A percentile compares a stretch with the other conserved stretches of the same genome.
Conservation (phyloP, 371 early-diverging fungal genomes). For the Dichotomocladium elegans region DNA sequence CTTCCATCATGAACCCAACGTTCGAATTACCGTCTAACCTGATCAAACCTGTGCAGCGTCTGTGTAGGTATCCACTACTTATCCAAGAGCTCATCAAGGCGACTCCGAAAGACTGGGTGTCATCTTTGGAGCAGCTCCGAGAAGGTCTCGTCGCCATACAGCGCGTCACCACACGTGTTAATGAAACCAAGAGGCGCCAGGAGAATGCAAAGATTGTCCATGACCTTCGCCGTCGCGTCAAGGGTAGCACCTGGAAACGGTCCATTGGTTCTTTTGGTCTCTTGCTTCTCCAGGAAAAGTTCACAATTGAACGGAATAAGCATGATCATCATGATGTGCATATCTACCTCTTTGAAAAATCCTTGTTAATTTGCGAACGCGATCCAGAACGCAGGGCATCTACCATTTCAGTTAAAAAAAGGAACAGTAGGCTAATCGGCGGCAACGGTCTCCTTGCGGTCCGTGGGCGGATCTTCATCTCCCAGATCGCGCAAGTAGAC, state of each 20-base stretch:
- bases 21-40: conserved; percentile 87
- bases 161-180: conserved; percentile 82
- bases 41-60: conserved; percentile 95
- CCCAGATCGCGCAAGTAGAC: conserved; percentile 73
- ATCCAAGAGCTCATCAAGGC: conserved; percentile 81
- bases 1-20: conserved; percentile 74
- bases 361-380: conserved; percentile 77
- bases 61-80: conserved; percentile 94
- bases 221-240: conserved; percentile 74
- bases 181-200: conserved; percentile 84
- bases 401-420: conserved; percentile 26
- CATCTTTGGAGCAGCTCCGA: conserved; percentile 71
- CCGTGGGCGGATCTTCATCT: conserved; percentile 78
- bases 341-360: conserved; percentile 85
- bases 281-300: conserved; percentile 78
- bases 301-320: conserved; percentile 77
- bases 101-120: conserved; percentile 67
- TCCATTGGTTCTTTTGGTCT: conserved; percentile 5
- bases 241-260: conserved; percentile 19
- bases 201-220: conserved; percentile 74
- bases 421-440: conserved; percentile 12
- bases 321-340: conserved; percentile 75
- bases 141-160: conserved; percentile 77
- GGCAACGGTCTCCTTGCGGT: conserved; percentile 20
- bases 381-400: conserved; percentile 43